Percentiles rank a stretch among this genome's conserved stretches.
These are phyloP conservation scores for Penicillium frequentans DNA, from an alignment of 2,329 filamentous ascomycete species.

Conservation along the genomic window DNA sequence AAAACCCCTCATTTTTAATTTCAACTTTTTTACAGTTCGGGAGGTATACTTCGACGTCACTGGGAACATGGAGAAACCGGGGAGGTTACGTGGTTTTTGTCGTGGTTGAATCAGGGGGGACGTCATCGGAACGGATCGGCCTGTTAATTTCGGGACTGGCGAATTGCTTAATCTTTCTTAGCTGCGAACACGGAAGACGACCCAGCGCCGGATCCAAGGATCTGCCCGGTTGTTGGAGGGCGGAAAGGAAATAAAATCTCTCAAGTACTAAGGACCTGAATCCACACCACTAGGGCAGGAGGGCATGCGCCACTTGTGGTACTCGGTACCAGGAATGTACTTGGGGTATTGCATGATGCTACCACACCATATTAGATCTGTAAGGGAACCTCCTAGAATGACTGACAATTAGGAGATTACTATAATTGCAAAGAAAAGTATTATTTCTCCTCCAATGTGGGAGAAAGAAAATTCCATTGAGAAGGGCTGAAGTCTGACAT, in stretches of 20 bases:
- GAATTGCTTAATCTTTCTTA: slow-evolving; percentile 20
- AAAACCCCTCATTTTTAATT: not conserved
- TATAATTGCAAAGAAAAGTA: no score
- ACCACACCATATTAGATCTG: not conserved
- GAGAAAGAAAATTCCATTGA: not conserved
- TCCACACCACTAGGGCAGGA: slow-evolving; percentile 4
- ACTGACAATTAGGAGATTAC: no score
- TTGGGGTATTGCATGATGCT: slow-evolving; percentile 1
- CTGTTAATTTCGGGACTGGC: slow-evolving; percentile 8
- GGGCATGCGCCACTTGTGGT: slow-evolving; percentile 6
- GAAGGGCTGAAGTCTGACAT: not conserved
- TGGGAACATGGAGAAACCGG: not conserved
- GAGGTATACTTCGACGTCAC: slow-evolving; percentile 15
- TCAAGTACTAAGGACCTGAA: not conserved
- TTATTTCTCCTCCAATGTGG: not conserved
- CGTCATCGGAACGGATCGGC: slow-evolving; percentile 17
- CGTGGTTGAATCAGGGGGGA: slow-evolving; percentile 1
- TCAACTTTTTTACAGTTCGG: not conserved
- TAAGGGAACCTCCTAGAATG: not conserved
- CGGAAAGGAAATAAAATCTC: not conserved
- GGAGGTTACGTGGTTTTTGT: not conserved
- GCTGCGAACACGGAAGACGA: slow-evolving; percentile 19
- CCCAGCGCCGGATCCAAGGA: slow-evolving; percentile 25
- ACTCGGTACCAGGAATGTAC: slow-evolving; percentile 4
- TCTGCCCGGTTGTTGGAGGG: slow-evolving; percentile 6